Evolutionary conservation across 257 asterid species (phyloP), one percentile per base, ranked within the genome.

Genomic region (Solanum medicagineum): DNA sequence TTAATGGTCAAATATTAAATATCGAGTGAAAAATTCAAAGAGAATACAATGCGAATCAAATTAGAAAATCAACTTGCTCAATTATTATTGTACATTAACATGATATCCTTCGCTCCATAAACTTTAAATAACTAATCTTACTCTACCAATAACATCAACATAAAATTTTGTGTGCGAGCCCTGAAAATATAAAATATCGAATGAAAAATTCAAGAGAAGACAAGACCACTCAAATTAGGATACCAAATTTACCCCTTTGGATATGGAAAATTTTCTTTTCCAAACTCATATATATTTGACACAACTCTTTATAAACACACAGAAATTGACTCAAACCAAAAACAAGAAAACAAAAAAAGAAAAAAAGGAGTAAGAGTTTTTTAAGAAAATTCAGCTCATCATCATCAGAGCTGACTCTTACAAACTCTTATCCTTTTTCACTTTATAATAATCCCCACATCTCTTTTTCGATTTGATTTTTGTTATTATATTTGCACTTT

Each of bases 361-460:
- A 10, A 73, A 73, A 71, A 45, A 74, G n/a, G 59, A 49, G 60
- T n/a, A 22, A 22, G 60, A 75, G 59, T 75, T 75, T 49, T 29
- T 36, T 66, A 3, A 24, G 44, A 75, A 51, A 79, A 79, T 16
- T 79, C 83, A 79, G 82, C 45, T 77, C 82, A 77, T 51, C 16
- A 19, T 77, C 63, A 19, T 77, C 82, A 77, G 45, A 77, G 82
- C 63, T 77, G 82, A 16, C 82, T 77, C 59, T 65, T 29, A 75
- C 59, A 47, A 49, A 75, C 59, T 77, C 63, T 26, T 68, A 68
- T 68, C 75, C 80, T 42, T 75, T 74, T 75, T 49, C 49, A 32
- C 40, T 22, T 75, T 3, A 15, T 69, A 69, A 65, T 65, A 65
- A 73, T 11, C 54, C 81, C 81, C 12, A 71, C 53, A 9, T 15